A percentile compares a stretch with the other conserved stretches of the same genome.
Evolutionary conservation across 1,139 yeast species (phyloP).

Genomic region (Pichia sp.): DNA sequence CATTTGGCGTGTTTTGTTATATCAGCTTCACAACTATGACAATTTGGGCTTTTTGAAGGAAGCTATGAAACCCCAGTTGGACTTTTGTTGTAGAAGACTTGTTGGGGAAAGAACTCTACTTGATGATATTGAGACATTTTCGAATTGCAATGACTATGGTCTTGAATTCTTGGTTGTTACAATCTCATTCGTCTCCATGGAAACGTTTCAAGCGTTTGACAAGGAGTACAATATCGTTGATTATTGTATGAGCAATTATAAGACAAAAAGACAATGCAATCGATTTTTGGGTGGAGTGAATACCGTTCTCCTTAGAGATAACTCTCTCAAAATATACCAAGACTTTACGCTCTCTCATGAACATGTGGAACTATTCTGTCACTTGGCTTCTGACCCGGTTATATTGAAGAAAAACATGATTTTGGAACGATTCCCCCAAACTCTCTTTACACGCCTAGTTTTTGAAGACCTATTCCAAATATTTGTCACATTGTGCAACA

Average conservation of each 20-base stretch:
- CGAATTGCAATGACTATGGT: conserved; percentile 13
- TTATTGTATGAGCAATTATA: conserved; percentile 12
- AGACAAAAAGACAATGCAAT: conserved; percentile 14
- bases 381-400: conserved; percentile 3
- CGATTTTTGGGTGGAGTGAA: conserved; percentile 20
- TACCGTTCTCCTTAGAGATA: conserved; percentile 12
- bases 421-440: conserved; percentile 8
- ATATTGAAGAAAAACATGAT: conserved; percentile 8
- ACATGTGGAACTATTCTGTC: conserved; percentile 6
- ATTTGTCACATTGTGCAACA: conserved; percentile 12
- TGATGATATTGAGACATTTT: conserved; percentile 11
- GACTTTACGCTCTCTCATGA: conserved; percentile 2
- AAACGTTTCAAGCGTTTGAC: conserved; percentile 15
- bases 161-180: conserved; percentile 14
- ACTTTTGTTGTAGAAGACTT: conserved; percentile 15
- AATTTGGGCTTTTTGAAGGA: conserved; percentile 7
- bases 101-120: conserved; percentile 11
- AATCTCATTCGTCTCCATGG: conserved; percentile 14
- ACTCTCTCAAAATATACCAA: conserved; percentile 7
- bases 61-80: conserved; percentile 19
- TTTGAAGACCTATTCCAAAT: conserved; percentile 17
- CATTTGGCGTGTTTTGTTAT: conserved; percentile 8
- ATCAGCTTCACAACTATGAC: conserved; percentile 4
- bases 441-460: conserved; percentile 10
- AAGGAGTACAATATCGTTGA: conserved; percentile 16